These are phyloP conservation scores for Monascus purpureus DNA, from an alignment of 495 filamentous ascomycete species.

Conservation along the genomic window DNA sequence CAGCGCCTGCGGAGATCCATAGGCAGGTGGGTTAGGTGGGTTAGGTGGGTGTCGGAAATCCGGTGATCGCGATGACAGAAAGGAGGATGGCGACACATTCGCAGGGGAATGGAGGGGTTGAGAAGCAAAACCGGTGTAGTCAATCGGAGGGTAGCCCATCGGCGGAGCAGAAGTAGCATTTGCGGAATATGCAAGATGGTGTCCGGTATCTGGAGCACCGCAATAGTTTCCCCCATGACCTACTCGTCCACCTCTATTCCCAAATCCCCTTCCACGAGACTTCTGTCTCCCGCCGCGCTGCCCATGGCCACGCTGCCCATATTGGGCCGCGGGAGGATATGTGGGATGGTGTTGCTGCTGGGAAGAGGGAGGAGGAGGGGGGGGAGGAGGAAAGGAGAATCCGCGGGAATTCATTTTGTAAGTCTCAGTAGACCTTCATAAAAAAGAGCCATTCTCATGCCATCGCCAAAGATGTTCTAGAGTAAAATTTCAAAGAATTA, in stretches of 20 bases:
- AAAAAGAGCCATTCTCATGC: constrained; percentile 11
- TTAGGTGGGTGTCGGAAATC: constrained; percentile 14
- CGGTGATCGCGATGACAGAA: constrained; percentile 11
- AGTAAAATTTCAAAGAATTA: too few species aligned
- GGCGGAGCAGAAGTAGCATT: constrained; percentile 9
- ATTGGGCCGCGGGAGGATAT: constrained; percentile 13
- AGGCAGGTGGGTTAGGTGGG: constrained; percentile 12
- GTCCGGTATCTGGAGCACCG: constrained; percentile 5
- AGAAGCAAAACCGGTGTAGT: constrained; percentile 17
- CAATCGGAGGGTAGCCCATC: constrained; percentile 14
- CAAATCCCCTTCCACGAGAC: constrained; percentile 29
- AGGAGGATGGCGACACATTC: constrained; percentile 13
- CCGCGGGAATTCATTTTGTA: constrained; percentile 30
- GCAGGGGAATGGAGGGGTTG: constrained; percentile 13
- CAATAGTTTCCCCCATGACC: not conserved
- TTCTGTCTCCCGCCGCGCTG: constrained; percentile 22
- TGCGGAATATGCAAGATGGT: constrained; percentile 10
- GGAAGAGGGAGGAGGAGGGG: constrained; percentile 24
- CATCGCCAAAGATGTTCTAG: too few species aligned
- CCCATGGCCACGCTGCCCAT: constrained; percentile 15
- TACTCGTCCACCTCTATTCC: constrained; percentile 19
- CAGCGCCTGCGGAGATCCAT: constrained; percentile 8
- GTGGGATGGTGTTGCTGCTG: constrained; percentile 12
- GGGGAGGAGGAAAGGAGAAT: constrained; percentile 39
- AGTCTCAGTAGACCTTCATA: not conserved